Conservation (phyloP, 169 alveolate species). For the Plasmodium relictum region DNA sequence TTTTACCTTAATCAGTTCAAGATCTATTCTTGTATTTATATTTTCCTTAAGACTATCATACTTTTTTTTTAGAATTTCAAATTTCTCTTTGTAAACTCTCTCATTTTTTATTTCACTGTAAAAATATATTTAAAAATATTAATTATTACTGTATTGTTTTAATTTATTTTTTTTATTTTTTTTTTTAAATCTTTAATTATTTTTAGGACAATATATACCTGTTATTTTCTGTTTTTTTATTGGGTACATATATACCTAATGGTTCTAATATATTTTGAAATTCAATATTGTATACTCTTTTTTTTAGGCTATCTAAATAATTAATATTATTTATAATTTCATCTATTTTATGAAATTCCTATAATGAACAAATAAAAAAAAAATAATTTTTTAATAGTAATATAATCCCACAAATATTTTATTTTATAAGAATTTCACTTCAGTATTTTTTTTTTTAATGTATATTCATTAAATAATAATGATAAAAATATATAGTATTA, state of each 20-base stretch:
- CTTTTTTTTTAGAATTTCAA: conserved; percentile 28
- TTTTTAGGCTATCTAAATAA: conserved; percentile 34
- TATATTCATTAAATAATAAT: background rate
- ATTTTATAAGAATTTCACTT: background rate
- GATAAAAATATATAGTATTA: background rate
- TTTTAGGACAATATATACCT: conserved; percentile 15
- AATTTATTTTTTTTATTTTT: background rate
- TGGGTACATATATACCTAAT: conserved; percentile 27
- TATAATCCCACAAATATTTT: background rate
- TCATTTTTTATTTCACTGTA: conserved; percentile 4
- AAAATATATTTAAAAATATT: background rate
- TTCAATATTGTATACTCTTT: conserved; percentile 18
- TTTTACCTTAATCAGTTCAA: conserved; percentile 46
- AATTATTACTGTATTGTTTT: background rate
- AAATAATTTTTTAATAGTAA: background rate
- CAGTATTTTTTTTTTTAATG: background rate
- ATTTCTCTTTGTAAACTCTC: conserved; percentile 33
- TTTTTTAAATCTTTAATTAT: conserved; percentile 9
- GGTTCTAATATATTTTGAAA: conserved; percentile 32
- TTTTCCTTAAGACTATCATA: conserved; percentile 54
- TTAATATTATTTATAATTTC: conserved; percentile 32
- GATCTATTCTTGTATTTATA: conserved; percentile 32
- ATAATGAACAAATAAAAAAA: background rate
- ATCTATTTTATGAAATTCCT: conserved; percentile 65
- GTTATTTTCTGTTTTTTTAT: background rate